Percentiles rank a stretch among this genome's conserved stretches.
phyloP scores from a whole-genome alignment of 345 rosid species.

The Moringa oleifera region DNA sequence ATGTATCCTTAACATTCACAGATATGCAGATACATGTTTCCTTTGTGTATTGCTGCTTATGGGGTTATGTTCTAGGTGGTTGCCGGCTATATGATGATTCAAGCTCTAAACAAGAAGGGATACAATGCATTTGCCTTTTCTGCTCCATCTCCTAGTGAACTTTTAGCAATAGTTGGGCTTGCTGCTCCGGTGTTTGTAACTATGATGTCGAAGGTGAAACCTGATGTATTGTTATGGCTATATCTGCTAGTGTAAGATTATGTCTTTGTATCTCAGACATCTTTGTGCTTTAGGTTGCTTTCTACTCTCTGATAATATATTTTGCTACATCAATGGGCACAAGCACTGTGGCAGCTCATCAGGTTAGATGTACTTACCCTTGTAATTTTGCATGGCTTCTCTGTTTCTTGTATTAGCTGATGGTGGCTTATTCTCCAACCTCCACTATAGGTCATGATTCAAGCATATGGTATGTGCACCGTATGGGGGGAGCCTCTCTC shows the following conservation, averaged over 20 bases:
- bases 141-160: slow-evolving; percentile 55
- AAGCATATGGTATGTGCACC: slow-evolving; percentile 52
- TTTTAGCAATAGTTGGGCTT: slow-evolving; percentile 47
- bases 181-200: slow-evolving; percentile 82
- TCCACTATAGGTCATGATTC: slow-evolving; percentile 62
- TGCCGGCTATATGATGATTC: slow-evolving; percentile 82
- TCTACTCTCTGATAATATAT: slow-evolving; percentile 73
- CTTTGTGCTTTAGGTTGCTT: slow-evolving; percentile 53
- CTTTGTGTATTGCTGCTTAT: slow-evolving; percentile 7
- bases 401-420: no score
- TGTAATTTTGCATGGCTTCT: background rate
- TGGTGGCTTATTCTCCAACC: slow-evolving; percentile 2
- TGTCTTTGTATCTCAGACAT: slow-evolving; percentile 13
- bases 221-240: slow-evolving; percentile 6
- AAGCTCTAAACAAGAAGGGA: slow-evolving; percentile 64
- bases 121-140: slow-evolving; percentile 54
- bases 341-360: slow-evolving; percentile 76
- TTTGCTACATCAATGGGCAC: slow-evolving; percentile 91
- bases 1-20: background rate
- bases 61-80: slow-evolving; percentile 41
- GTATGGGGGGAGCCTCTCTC: slow-evolving; percentile 91
- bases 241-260: slow-evolving; percentile 3
- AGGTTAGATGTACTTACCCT: slow-evolving; percentile 37
- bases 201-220: slow-evolving; percentile 62
- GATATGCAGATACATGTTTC: background rate